Evolutionary conservation across 2,329 filamentous ascomycete species (phyloP), one percentile per base, ranked within the genome.

Genomic region (Penicillium oxalicum): DNA sequence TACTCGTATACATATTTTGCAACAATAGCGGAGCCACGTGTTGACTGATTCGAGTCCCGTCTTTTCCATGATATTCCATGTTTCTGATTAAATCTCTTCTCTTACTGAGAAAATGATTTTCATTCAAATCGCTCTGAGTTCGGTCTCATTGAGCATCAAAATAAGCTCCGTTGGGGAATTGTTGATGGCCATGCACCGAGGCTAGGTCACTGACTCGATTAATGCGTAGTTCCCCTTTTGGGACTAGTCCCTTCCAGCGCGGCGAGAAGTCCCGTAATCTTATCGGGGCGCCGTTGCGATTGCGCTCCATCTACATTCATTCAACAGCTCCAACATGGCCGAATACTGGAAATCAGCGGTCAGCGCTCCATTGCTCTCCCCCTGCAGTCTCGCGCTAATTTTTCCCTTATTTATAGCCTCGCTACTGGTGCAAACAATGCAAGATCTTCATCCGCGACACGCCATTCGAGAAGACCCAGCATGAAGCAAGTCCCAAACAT

Each of bases 401-500:
- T 25, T 3, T 9, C 3, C 5, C 7, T 13, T 38, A 9, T 18
- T 32, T 40, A 24, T 13, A 83, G 68, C 91, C 91, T 5, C 91
- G 86, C 67, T 95, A 95, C 74, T 97, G 91, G 90, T 98, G 93
- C 81, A 97, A 97, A 70, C 88, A 95, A 76, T 98, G 93, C 80
- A 82, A 83, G 65, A 81, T 80, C 65, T 97, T 84, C 70, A 87
- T 98, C 43, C 87, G 88, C 71, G 93, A 98, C 75, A 96, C 91
- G 24, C 84, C 88, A 59, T 82, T 96, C 69, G 91, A 95, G 69
- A 86, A 85, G 60, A 79, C 83, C 56, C 91, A 96, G 70, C 91
- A 96, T 72, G 91, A 96, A 70, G 81, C 87, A 26, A 95, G 88
- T 0, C 84, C 75, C 11, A 89, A 85, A 67, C 91, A 96, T 69